A percentile compares a stretch with the other conserved stretches of the same genome.
Evolutionary conservation across 2,329 filamentous ascomycete species (phyloP).

Genomic region (Didymella pinodella): DNA sequence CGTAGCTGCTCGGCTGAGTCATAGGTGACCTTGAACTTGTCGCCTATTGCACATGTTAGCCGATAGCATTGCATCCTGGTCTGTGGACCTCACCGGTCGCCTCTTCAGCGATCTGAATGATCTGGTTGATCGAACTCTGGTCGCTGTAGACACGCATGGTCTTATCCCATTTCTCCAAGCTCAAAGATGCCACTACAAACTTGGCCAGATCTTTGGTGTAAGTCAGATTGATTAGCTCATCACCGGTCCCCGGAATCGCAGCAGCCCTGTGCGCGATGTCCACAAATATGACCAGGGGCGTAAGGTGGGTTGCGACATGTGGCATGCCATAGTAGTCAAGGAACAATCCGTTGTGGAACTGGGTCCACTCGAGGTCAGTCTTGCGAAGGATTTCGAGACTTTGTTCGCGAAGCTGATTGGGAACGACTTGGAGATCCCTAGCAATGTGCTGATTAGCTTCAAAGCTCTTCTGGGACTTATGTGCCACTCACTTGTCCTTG

Average conservation of each 20-base stretch:
- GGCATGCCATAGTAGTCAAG: conserved; percentile 45
- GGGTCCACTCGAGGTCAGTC: conserved; percentile 38
- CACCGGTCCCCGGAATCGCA: conserved; percentile 30
- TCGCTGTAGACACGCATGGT: conserved; percentile 46
- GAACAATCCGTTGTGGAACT: conserved; percentile 39
- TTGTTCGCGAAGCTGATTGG: conserved; percentile 19
- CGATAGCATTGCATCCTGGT: not conserved
- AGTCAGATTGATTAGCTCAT: conserved; percentile 25
- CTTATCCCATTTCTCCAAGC: conserved; percentile 46
- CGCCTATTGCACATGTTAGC: conserved; percentile 36
- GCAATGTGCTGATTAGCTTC: not conserved
- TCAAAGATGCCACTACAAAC: conserved; percentile 25
- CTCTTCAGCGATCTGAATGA: conserved; percentile 54
- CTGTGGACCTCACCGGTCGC: conserved; percentile 24
- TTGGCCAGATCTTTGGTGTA: conserved; percentile 31
- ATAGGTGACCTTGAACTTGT: conserved; percentile 28
- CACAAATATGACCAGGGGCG: conserved; percentile 21
- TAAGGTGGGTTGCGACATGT: conserved; percentile 29
- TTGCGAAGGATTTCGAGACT: conserved; percentile 25
- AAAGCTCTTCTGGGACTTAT: no score
- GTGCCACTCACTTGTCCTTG: conserved; percentile 23
- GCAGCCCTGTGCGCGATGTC: conserved; percentile 27
- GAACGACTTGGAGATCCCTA: conserved; percentile 17
- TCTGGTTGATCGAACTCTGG: conserved; percentile 55
- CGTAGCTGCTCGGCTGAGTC: conserved; percentile 28